phyloP scores from a whole-genome alignment of 78 protist genomes.

The Dictyostelium firmibasis region DNA sequence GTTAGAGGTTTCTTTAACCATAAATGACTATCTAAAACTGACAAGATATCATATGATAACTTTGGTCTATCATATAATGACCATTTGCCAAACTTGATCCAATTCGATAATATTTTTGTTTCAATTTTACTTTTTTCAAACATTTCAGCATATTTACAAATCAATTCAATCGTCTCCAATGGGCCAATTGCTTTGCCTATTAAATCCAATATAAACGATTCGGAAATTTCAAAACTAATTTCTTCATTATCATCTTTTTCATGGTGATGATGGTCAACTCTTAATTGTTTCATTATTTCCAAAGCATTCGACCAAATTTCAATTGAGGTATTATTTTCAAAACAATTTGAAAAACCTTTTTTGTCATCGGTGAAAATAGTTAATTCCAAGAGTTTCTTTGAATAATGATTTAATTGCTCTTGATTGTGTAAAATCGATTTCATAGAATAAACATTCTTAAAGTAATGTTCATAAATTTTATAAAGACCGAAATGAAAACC shows the following conservation, averaged over 20 bases:
- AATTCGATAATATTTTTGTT: constrained; percentile 7
- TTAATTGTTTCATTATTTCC: not conserved
- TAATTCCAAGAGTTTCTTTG: constrained; percentile 5
- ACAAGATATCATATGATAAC: constrained; percentile 44
- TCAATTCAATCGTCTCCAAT: constrained; percentile 38
- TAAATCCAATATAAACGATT: not conserved
- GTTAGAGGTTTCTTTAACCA: constrained; percentile 70
- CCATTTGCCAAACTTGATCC: constrained; percentile 67
- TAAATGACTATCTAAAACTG: constrained; percentile 37
- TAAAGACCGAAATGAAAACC: constrained; percentile 37
- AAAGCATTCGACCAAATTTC: constrained; percentile 25
- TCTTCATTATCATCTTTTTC: not conserved
- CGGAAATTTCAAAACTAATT: not conserved
- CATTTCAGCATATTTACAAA: not conserved
- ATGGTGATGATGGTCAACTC: not conserved
- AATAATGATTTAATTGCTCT: not conserved
- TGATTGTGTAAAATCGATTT: constrained; percentile 8
- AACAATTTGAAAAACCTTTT: not conserved
- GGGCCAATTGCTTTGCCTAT: constrained; percentile 71
- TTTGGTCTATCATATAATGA: constrained; percentile 23
- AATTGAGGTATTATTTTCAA: constrained; percentile 3
- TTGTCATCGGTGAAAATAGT: constrained; percentile 19
- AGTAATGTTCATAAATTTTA: constrained; percentile 1
- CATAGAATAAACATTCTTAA: not conserved
- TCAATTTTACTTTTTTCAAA: constrained; percentile 23